Evolutionary conservation across 495 filamentous ascomycete species (phyloP), one percentile per base, ranked within the genome.

Genomic region (Chaetomium tenue): DNA sequence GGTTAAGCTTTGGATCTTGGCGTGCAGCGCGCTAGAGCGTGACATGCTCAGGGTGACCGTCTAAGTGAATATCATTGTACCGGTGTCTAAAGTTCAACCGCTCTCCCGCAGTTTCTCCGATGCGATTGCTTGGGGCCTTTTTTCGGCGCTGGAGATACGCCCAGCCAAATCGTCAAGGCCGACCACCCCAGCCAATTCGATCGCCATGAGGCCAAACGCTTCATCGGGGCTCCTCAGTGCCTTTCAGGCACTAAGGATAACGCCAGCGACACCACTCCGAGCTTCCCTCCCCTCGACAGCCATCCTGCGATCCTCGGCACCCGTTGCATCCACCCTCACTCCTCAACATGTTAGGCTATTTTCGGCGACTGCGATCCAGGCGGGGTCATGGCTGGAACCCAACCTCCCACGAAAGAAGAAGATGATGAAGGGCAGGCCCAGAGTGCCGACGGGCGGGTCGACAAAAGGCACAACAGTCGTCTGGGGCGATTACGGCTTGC

Each of bases 401-500:
- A 89, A 86, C 74, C 77, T 86, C 64, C 79, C 85, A 66, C 89
- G 92, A 65, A 89, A 80, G 68, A 85, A 86, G 56, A 94, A 94
- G 76, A 93, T 93, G 68, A 89, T 89, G 72, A 98, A 97, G 79
- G 95, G 94, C 39, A 87, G 91, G 2, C 87, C 90, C 50, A 86
- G 91, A 70, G 91, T 98, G 48, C 84, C 89, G 46, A 99, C 92
- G 2, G 95, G 94, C 39, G 95, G 94, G 57, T 93, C 89, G 47
- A 87, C 83, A 11, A 91, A 93, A 65, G 94, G 94, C 64, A 99
- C 94, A 55, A 98, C 93, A 2, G 90, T 99, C 15, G 84, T 92
- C 58, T 97, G 92, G 92, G 94, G 94, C 60, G 93, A 98, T 76
- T 98, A 93, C 72, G 94, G 94, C 18, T 76, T 99, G 72, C 91